phyloP scores from a whole-genome alignment of 139 green algal genomes.

The Chlamydomonas sp. region DNA sequence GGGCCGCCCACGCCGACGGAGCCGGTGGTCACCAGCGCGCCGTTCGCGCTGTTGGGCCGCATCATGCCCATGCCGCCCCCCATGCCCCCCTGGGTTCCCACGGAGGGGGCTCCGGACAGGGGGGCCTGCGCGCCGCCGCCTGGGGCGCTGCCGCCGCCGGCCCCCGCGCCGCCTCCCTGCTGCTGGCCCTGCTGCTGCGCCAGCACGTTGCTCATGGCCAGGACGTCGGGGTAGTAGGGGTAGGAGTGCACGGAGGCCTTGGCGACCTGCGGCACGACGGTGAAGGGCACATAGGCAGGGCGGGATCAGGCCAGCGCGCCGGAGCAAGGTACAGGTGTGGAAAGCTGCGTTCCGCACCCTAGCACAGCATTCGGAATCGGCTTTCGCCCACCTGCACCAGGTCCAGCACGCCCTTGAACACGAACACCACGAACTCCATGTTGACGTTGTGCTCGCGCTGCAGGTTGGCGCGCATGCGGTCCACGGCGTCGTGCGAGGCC shows the following conservation, averaged over 20 bases:
- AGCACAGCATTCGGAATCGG: neutral
- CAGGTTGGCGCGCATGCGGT: conserved; percentile 33
- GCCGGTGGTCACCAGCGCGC: no score
- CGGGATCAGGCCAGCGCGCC: neutral
- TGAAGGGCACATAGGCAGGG: neutral
- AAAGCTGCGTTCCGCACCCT: neutral
- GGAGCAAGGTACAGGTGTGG: no score
- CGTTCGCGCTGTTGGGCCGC: no score
- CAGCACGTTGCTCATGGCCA: conserved; percentile 46
- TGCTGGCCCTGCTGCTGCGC: conserved; percentile 18
- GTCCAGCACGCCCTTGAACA: conserved; percentile 32
- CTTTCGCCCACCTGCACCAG: conserved; percentile 22
- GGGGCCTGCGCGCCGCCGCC: neutral
- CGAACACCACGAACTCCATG: conserved; percentile 48
- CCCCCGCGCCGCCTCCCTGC: neutral
- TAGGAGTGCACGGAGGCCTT: conserved; percentile 35
- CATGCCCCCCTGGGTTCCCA: neutral
- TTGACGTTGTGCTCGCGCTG: conserved; percentile 43
- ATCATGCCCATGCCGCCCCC: neutral
- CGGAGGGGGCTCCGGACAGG: neutral
- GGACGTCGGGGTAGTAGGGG: conserved; percentile 42
- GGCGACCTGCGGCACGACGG: conserved; percentile 23
- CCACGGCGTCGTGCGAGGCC: conserved; percentile 22
- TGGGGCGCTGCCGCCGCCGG: neutral
- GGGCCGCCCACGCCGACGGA: no score